Base-by-base conservation (phyloP, 257 asterid genomes). In the Sherardia arvensis region DNA sequence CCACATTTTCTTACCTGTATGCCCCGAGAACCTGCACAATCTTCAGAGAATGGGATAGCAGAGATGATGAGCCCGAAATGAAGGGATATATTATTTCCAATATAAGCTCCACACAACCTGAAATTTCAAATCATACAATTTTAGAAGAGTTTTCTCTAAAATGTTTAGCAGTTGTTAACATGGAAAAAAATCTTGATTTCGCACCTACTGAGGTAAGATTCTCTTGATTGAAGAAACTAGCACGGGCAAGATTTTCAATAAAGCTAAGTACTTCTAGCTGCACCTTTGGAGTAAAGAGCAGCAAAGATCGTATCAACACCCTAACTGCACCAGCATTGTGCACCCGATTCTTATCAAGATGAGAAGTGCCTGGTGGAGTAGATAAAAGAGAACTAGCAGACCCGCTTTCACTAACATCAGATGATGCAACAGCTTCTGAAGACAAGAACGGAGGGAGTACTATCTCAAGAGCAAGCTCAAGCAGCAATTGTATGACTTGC, bases 21-120 rank as follows among this genome's bases (percentile, higher is more conserved):
- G 99, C 89, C 66, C 99, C 99, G 73, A 93, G 97, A 75, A 90
- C 90, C 75, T 90, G 97, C 72, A 93, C 90, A 74, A 90, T 84
- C 77, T 87, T 87, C 78, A 93, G 68, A 62, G 92, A 84, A 64
- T 85, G 87, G 69, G 92, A 79, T 73, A 87, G 95, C 77, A 90
- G 67, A 1, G 84, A 90, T 4, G 95, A 84, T 62, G 95, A 77
- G 67, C 95, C 84, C 8, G 85, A 83, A 72, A 93, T 80, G 83
- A 93, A 90, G 71, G 99, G 99, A 76, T 79, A 76, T 73, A 93
- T 79, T 71, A 75, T 87, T 85, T 93, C 97, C 84, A 93, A 85
- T 59, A 93, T 85, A 83, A 93, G 96, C 76, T 93, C 97, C 81
- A 90, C 88, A 64, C 96, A 93, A 66, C 99, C 99, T 93, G 84